Evolutionary conservation across 78 protist species (phyloP).

Genomic region (Cavenderia fasciculata): DNA sequence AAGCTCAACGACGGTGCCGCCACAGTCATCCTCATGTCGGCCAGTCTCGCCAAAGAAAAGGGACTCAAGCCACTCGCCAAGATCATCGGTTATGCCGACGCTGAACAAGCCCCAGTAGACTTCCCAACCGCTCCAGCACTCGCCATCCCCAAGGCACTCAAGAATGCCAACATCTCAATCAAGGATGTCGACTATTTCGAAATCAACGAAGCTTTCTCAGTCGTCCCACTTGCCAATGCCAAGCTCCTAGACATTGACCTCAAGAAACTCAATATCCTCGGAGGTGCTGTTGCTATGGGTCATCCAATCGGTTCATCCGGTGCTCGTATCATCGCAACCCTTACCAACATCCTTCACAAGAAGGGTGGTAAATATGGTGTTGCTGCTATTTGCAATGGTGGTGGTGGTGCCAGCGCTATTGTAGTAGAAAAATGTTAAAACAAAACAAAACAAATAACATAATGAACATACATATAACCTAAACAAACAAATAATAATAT

Average conservation of each 20-base stretch:
- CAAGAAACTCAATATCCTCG: slow-evolving; percentile 90
- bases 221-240: slow-evolving; percentile 90
- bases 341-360: slow-evolving; percentile 81
- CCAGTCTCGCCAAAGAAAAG: slow-evolving; percentile 49
- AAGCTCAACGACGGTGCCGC: slow-evolving; percentile 97
- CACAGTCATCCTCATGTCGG: slow-evolving; percentile 89
- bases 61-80: slow-evolving; percentile 90
- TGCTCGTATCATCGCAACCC: slow-evolving; percentile 93
- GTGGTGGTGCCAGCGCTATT: slow-evolving; percentile 85
- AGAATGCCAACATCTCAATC: slow-evolving; percentile 39
- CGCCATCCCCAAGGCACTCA: slow-evolving; percentile 88
- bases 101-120: slow-evolving; percentile 93
- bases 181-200: slow-evolving; percentile 90
- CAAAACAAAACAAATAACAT: no score
- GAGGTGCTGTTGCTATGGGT: slow-evolving; percentile 99
- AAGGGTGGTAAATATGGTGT: slow-evolving; percentile 78
- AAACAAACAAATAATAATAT: no score
- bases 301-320: slow-evolving; percentile 99
- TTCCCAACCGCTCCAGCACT: slow-evolving; percentile 95
- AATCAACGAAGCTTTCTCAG: slow-evolving; percentile 97
- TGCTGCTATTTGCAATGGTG: slow-evolving; percentile 97
- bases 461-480: no score
- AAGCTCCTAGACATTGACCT: slow-evolving; percentile 82
- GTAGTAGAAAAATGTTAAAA: neutral
- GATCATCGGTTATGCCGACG: slow-evolving; percentile 92